A percentile compares a stretch with the other conserved stretches of the same genome.
phyloP scores from a whole-genome alignment of 2,329 filamentous ascomycete species.

The Colletotrichum godetiae region DNA sequence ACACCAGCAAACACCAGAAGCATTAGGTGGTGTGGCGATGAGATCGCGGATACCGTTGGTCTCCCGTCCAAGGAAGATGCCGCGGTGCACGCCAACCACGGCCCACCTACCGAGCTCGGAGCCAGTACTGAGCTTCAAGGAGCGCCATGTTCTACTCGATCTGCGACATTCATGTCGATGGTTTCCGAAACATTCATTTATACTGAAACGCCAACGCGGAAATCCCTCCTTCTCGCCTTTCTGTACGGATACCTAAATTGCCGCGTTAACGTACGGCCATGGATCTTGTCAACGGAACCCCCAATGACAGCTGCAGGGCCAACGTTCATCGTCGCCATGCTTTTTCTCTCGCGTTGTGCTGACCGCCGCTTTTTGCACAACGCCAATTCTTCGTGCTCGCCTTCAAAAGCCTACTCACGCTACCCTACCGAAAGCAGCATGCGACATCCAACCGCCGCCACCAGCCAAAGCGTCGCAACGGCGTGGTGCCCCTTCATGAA shows the following conservation, averaged over 20 bases:
- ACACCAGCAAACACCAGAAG: background rate
- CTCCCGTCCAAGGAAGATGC: background rate
- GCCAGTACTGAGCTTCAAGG: background rate
- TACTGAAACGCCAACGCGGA: constrained; percentile 1
- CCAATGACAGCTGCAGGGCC: background rate
- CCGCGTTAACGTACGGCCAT: background rate
- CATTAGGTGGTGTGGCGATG: background rate
- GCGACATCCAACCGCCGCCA: constrained; percentile 28
- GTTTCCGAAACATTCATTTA: constrained; percentile 11
- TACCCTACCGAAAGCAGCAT: background rate
- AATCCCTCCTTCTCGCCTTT: background rate
- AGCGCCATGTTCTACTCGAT: constrained; percentile 9
- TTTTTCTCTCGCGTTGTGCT: background rate
- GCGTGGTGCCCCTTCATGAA: constrained; percentile 24
- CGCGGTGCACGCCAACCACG: background rate
- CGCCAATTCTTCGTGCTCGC: background rate
- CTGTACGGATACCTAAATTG: background rate
- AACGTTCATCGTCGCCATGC: background rate
- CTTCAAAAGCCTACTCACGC: background rate
- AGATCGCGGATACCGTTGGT: constrained; percentile 11
- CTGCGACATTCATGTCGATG: constrained; percentile 11
- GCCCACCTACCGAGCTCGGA: background rate
- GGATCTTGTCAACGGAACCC: background rate
- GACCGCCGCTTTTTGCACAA: constrained; percentile 10
- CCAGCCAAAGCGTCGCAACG: constrained; percentile 28